Base-by-base conservation (phyloP, 1,284 basidiomycete species). In the Microbotryomycetes sp. region DNA sequence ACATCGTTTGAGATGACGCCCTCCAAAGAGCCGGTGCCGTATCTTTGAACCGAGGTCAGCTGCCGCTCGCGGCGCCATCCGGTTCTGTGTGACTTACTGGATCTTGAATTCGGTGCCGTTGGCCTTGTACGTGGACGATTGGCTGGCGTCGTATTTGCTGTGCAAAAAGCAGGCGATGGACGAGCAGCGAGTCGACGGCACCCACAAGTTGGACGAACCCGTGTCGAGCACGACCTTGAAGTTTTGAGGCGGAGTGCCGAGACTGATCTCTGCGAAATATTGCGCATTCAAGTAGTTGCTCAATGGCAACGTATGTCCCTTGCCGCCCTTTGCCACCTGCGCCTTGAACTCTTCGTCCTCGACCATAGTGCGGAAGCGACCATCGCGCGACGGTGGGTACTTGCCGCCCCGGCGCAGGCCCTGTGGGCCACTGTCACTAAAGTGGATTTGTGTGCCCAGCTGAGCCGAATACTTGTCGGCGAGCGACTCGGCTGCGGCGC, bases 231-330 rank as follows among this genome's bases (percentile, higher is more conserved):
- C 83, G 69, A 93, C 88, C 78, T 90, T 90, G 80, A 89, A 90
- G 78, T 74, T 79, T 77, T 94, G 91, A 54, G 89, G 81, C 15
- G 91, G 91, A 3, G 80, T 81, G 16, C 91, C 94, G 58, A 98
- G 76, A 11, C 79, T 77, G 67, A 98, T 94, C 70, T 93, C 88
- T 41, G 91, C 15, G 6, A 45, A 45, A 15, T 1, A 27, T 45
- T 98, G 94, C 28, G 94, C 93, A 75, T 97, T 97, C 84, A 96
- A 85, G 79, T 91, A 98, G 81, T 98, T 41, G 35, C 93, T 84
- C 51, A 1, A 23, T 13, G 27, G 28, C 5, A 9, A 16, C 5
- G 9, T 15, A 9, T 54, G 29, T 9, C 79, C 78, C 76, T 98
- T 94, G 45, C 91, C 91, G 60, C 85, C 87, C 65, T 87, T 83